Evolutionary conservation across 1,284 basidiomycete genomes (phyloP).

Genomic region (Schizopora paradoxa): DNA sequence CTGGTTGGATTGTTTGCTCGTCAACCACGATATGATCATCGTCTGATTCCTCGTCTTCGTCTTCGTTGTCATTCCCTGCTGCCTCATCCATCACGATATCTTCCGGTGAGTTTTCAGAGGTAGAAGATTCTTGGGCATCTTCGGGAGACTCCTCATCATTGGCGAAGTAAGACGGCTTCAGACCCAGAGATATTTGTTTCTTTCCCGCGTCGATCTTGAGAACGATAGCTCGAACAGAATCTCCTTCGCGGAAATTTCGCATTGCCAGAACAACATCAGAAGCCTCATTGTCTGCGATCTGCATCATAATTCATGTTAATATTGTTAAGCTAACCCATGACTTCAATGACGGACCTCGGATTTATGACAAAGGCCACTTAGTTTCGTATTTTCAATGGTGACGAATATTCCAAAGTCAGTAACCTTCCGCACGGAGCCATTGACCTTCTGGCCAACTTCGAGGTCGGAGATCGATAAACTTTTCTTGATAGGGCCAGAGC

Average conservation of each 20-base stretch:
- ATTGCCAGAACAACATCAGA: slow-evolving; percentile 76
- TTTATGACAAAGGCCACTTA: slow-evolving; percentile 93
- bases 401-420: slow-evolving; percentile 93
- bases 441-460: slow-evolving; percentile 69
- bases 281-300: slow-evolving; percentile 83
- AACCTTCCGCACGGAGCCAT: slow-evolving; percentile 70
- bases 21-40: slow-evolving; percentile 20
- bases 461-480: slow-evolving; percentile 54
- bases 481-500: slow-evolving; percentile 46
- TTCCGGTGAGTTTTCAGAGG: slow-evolving; percentile 30
- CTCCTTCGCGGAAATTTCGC: slow-evolving; percentile 81
- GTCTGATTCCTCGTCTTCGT: slow-evolving; percentile 20
- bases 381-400: slow-evolving; percentile 74
- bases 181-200: slow-evolving; percentile 78
- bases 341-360: slow-evolving; percentile 56
- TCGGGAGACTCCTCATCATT: slow-evolving; percentile 38
- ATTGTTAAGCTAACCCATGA: not conserved
- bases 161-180: slow-evolving; percentile 86
- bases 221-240: slow-evolving; percentile 80
- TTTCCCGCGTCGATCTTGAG: slow-evolving; percentile 69
- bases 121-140: slow-evolving; percentile 30
- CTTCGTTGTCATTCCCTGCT: slow-evolving; percentile 22
- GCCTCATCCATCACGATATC: slow-evolving; percentile 28
- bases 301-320: slow-evolving; percentile 3
- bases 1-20: not conserved